Evolutionary conservation across 805 yeast genomes (phyloP).

Genomic region (Teunomyces tritomae): DNA sequence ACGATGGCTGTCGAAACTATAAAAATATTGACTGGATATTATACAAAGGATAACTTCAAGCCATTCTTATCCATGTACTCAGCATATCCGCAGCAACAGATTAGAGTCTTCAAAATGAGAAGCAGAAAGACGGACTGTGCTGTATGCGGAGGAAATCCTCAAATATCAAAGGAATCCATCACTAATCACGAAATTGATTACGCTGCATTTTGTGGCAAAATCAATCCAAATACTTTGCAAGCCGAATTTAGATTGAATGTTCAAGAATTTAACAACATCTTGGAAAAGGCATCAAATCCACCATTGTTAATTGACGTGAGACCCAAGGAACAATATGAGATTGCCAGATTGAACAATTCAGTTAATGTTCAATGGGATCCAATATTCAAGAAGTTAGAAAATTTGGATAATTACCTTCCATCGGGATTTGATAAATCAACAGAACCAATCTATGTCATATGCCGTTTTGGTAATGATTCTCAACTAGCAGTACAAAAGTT

Average conservation of each 20-base stretch:
- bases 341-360: constrained; percentile 59
- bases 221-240: constrained; percentile 45
- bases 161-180: constrained; percentile 48
- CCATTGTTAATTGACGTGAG: constrained; percentile 71
- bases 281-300: constrained; percentile 11
- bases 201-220: constrained; percentile 69
- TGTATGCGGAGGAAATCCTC: constrained; percentile 58
- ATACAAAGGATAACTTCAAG: constrained; percentile 48
- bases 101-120: constrained; percentile 80
- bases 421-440: constrained; percentile 16
- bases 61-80: constrained; percentile 71
- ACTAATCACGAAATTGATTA: constrained; percentile 55
- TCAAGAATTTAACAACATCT: constrained; percentile 29
- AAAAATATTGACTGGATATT: constrained; percentile 62
- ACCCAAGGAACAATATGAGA: constrained; percentile 69
- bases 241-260: constrained; percentile 46
- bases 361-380: constrained; percentile 62
- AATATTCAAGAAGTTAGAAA: constrained; percentile 30
- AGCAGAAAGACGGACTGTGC: constrained; percentile 56
- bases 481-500: constrained; percentile 67
- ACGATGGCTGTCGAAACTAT: constrained; percentile 88
- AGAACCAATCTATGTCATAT: constrained; percentile 55
- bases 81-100: constrained; percentile 62
- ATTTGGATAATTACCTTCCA: constrained; percentile 17
- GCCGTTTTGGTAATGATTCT: constrained; percentile 91